phyloP scores from a whole-genome alignment of 768 basidiomycete species.

The Boletus rubropictus region DNA sequence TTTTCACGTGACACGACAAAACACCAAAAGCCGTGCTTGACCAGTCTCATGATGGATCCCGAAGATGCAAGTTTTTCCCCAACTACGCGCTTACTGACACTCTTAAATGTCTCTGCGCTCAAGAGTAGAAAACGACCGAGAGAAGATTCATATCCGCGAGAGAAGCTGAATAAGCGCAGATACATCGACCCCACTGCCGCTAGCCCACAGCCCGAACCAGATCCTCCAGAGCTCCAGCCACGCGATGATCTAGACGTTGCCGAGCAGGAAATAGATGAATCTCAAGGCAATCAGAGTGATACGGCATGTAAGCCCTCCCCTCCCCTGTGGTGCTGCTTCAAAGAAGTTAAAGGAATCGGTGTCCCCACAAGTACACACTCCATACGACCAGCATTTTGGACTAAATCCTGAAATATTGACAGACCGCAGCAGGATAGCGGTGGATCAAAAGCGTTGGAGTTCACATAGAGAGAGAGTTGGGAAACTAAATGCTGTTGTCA shows the following conservation, averaged over 20 bases:
- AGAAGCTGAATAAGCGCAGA: constrained; percentile 68
- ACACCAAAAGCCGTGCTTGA: not conserved
- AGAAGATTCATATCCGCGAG: constrained; percentile 35
- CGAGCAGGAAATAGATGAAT: constrained; percentile 27
- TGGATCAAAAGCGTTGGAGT: constrained; percentile 56
- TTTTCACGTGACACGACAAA: constrained; percentile 19
- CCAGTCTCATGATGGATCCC: constrained; percentile 15
- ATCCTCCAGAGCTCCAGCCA: constrained; percentile 7
- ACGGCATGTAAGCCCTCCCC: constrained; percentile 9
- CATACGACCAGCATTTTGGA: constrained; percentile 76
- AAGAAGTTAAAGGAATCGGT: not conserved
- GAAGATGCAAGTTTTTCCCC: constrained; percentile 45
- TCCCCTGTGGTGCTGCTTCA: not conserved
- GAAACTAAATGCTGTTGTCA: constrained; percentile 49
- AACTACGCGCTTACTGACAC: constrained; percentile 77
- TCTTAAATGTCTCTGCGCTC: constrained; percentile 84
- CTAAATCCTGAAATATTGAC: constrained; percentile 46
- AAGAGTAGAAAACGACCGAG: constrained; percentile 58
- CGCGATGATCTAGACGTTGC: constrained; percentile 22
- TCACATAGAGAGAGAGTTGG: constrained; percentile 43
- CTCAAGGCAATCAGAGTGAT: constrained; percentile 29
- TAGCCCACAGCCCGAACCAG: constrained; percentile 10
- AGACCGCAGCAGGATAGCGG: constrained; percentile 43
- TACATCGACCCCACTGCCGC: constrained; percentile 32
- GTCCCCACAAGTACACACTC: constrained; percentile 29